phyloP scores from a whole-genome alignment of 306 rosid genomes.

The Prunus campanulata region DNA sequence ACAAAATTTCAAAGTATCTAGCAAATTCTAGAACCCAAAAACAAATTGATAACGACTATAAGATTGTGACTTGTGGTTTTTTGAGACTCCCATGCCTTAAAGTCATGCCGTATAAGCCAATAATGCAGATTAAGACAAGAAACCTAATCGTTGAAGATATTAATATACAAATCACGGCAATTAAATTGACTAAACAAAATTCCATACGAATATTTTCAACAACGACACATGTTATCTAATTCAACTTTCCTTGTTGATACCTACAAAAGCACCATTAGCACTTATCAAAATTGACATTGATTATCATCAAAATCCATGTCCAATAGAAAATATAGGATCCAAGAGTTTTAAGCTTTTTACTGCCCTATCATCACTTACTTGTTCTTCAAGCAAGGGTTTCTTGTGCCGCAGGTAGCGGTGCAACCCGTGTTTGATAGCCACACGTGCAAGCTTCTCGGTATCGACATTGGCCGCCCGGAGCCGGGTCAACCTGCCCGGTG shows the following conservation, averaged over 20 bases:
- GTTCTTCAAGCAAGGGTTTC: slow-evolving; percentile 32
- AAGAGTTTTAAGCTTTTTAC: background rate
- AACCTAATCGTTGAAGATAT: background rate
- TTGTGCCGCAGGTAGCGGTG: slow-evolving; percentile 52
- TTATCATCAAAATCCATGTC: background rate
- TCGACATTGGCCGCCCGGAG: slow-evolving; percentile 61
- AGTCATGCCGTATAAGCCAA: background rate
- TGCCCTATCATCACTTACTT: slow-evolving; percentile 28
- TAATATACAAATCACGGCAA: background rate
- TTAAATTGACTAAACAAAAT: background rate
- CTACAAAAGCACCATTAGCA: background rate
- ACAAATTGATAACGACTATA: no score
- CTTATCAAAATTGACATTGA: background rate
- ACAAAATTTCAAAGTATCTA: no score
- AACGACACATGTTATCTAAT: background rate
- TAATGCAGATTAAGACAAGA: background rate
- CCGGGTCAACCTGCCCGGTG: slow-evolving; percentile 46
- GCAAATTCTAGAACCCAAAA: no score
- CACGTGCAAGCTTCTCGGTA: slow-evolving; percentile 67
- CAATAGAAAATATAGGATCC: background rate
- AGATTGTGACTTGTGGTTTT: no score
- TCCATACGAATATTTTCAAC: background rate
- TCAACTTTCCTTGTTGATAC: background rate
- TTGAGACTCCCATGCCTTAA: background rate
- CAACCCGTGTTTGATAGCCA: slow-evolving; percentile 43